Evolutionary conservation across 805 yeast species (phyloP), one percentile per base, ranked within the genome.

Genomic region (Pichia nakasei): DNA sequence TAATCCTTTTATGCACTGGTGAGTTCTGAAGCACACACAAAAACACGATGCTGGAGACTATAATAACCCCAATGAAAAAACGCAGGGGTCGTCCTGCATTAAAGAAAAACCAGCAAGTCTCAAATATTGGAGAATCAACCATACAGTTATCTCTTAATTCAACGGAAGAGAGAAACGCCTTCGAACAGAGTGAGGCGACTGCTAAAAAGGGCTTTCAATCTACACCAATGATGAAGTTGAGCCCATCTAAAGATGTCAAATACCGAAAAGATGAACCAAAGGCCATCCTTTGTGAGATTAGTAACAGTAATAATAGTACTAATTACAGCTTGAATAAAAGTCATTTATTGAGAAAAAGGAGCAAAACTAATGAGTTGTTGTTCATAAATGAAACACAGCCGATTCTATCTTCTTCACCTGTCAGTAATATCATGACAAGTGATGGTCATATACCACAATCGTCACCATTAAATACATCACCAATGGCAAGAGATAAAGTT

Each of bases 161-260:
- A 2, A 51, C 46, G 6, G 36, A 32, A 9, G 29, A 39, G 11
- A 37, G 51, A 29, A 56, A 50, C 48, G 60, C 59, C 9, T 52
- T 51, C 18, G 49, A 51, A 21, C 51, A 54, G 36, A 57, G 63
- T 7, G 60, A 62, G 7, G 63, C 63, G 3, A 54, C 55, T 11
- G 52, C 55, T 5, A 52, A 52, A 35, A 57, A 58, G 43, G 63
- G 60, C 17, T 51, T 59, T 36, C 49, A 53, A 29, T 55, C 64
- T 2, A 56, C 58, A 8, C 64, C 65, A 8, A 54, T 59, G n/a
- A 60, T 60, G 64, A 53, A 53, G 29, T 51, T 60, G n/a, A 58
- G 56, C 19, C 63, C 62, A 4, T 39, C 40, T 4, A 44, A 44
- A 27, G 31, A 29, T 15, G 12, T 26, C 8, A 20, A 21, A 26